These are phyloP conservation scores for Nannochloropsis granulata DNA, from an alignment of 108 stramenopile genomes.

Conservation along the genomic window DNA sequence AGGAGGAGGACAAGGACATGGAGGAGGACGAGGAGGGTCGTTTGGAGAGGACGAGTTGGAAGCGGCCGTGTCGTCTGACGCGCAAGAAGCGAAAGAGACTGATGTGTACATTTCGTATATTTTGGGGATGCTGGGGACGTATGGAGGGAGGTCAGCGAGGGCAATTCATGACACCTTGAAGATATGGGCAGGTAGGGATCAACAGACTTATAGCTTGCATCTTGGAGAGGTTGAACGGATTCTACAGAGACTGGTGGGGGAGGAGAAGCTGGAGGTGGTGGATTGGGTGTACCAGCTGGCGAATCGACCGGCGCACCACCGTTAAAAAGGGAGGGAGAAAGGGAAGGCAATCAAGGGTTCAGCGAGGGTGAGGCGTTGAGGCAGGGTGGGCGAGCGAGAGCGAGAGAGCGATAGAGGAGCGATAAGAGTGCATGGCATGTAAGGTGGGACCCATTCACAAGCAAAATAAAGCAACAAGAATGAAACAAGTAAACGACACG, in stretches of 20 bases:
- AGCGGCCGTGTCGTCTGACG: slow-evolving; percentile 16
- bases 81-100: slow-evolving; percentile 7
- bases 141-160: background rate
- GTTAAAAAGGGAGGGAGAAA: too few relatives aligned
- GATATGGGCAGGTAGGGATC: slow-evolving; percentile 13
- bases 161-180: slow-evolving; percentile 26
- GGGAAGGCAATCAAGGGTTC: too few relatives aligned
- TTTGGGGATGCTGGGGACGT: background rate
- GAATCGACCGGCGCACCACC: background rate
- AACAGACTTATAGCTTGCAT: slow-evolving; percentile 3
- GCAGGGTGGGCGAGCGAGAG: too few relatives aligned
- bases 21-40: background rate
- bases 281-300: slow-evolving; percentile 11
- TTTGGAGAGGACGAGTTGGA: slow-evolving; percentile 9
- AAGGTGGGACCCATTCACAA: too few relatives aligned
- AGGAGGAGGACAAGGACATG: background rate
- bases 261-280: slow-evolving; percentile 15
- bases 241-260: slow-evolving; percentile 4
- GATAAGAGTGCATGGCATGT: too few relatives aligned
- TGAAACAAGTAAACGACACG: too few relatives aligned
- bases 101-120: slow-evolving; percentile 7
- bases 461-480: too few relatives aligned
- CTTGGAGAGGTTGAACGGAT: slow-evolving; percentile 11
- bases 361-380: too few relatives aligned
- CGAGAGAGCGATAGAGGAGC: too few relatives aligned